Evolutionary conservation across 176 grass and related monocot species (phyloP), one percentile per base, ranked within the genome.

Genomic region (bread wheat (Triticum aestivum)): DNA sequence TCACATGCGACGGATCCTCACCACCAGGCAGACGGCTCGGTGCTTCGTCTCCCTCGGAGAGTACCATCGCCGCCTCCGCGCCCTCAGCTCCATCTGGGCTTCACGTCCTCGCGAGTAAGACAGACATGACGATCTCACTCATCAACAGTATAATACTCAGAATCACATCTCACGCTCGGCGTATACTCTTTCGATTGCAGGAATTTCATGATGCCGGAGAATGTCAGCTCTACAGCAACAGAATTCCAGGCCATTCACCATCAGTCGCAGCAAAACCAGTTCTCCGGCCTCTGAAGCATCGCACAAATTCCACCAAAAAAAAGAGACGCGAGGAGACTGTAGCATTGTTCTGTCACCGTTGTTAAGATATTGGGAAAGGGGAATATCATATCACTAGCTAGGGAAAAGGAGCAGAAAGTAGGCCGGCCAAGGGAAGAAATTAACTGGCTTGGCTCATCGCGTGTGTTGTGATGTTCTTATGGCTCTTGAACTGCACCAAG

Each of bases 1-100:
- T 34, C 94, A 94, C 63, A 85, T 96, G 77, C 80, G 90, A 17
- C 74, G 82, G 64, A 89, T 89, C 51, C 93, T 99, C 70, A 94
- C 94, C n/a, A 88, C 87, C 20, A 71, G 79, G 23, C 97, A 99
- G 82, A 82, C 90, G 84, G 94, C 94, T 0, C 84, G 89, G 77
- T 94, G 92, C 59, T 88, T 99, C 70, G 77, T 99, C 23, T 86
- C 92, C 9, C 90, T 99, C 5, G 94, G 97, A 75, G 97, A 99
- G 88, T 96, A 99, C 17, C 86, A 90, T 49, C 86, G 94, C 18
- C 97, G 97, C 14, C 94, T 99, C 35, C 88, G 97, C 33, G 74
- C 94, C 49, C 97, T 99, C 72, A 99, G 97, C 85, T 99, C 97
- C 65, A 81, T 94, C 42, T 99, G 97, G 97, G 87, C 78, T 32